Base-by-base conservation (phyloP, 805 yeast species). In the Metschnikowia lunata region DNA sequence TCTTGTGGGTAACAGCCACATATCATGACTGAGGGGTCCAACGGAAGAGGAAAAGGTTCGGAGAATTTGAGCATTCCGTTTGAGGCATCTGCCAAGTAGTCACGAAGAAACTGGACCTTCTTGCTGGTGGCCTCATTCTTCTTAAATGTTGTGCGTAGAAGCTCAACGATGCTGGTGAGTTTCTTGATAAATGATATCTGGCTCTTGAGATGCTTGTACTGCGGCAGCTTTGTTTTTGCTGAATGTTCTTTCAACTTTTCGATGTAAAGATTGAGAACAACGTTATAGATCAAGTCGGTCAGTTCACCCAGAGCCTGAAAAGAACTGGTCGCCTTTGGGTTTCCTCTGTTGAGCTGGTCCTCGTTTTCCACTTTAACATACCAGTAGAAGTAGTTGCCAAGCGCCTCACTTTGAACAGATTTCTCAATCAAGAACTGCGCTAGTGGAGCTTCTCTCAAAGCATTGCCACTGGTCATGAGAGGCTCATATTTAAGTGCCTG, bases 371-470 rank as follows among this genome's bases (percentile, higher is more conserved):
- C 96, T 51, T 82, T 83, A 40, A 93, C 76, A 59, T 84, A 88
- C 98, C 99, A 93, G 62, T 88, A 90, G 48, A 95, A 80, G 58
- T 78, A 88, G 58, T 83, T 89, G 0, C 96, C 93, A 34, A 95
- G 68, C 14, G 76, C 69, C 15, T 77, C 75, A 58, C 84, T 85
- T 14, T 75, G 67, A 1, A 82, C 69, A 0, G 96, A 82, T 37
- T 91, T 72, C 26, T 80, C 80, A 34, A 90, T 82, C 34, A 93
- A 67, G 58, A 91, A 89, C 41, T 79, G 78, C 0, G 88, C 86
- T 40, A 85, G 64, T 0, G 90, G 88, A 0, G 91, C 82, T 12
- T 59, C 68, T 47, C 45, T 62, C 42, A 54, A 49, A 12, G 50
- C 51, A 26, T 49, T 56, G 10, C 38, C 50, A 7, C 40, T 52